These are phyloP conservation scores for Alternaria longipes DNA, from an alignment of 2,329 filamentous ascomycete species.

Conservation along the genomic window DNA sequence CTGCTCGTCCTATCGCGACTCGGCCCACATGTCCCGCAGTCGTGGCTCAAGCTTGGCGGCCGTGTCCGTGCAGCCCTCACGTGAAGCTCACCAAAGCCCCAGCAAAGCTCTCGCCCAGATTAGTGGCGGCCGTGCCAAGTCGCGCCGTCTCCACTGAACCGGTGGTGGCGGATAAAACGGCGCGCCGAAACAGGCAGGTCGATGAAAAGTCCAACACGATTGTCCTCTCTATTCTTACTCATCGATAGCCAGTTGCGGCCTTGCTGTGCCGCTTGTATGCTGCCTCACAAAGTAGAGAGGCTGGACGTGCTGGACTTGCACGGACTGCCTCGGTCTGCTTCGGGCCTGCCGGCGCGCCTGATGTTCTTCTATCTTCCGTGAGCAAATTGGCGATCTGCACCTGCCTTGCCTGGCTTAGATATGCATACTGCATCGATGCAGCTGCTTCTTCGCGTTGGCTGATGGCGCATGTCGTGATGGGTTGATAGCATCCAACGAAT, in stretches of 20 bases:
- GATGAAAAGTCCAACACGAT: conserved; percentile 10
- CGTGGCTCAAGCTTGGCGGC: conserved; percentile 27
- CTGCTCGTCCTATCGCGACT: conserved; percentile 29
- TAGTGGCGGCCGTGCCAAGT: conserved; percentile 22
- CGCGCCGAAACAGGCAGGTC: conserved; percentile 28
- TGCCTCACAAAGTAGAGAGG: background rate
- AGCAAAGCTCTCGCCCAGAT: conserved; percentile 16
- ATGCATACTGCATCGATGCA: background rate
- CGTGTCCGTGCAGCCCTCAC: conserved; percentile 12
- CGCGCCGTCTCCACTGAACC: background rate
- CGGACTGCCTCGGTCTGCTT: conserved; percentile 7
- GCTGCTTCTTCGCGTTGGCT: conserved; percentile 4
- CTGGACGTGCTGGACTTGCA: background rate
- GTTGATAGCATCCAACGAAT: background rate
- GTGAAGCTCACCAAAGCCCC: conserved; percentile 3
- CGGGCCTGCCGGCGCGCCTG: conserved; percentile 7
- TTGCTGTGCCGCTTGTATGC: background rate
- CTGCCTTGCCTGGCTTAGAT: conserved; percentile 20
- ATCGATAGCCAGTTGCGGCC: conserved; percentile 1
- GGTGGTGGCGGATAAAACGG: conserved; percentile 21
- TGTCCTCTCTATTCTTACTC: conserved; percentile 3
- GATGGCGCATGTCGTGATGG: background rate
- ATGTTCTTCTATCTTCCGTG: background rate
- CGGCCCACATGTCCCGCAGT: conserved; percentile 24
- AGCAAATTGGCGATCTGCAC: conserved; percentile 13